phyloP scores from a whole-genome alignment of 345 rosid genomes.

The Heritiera littoralis region DNA sequence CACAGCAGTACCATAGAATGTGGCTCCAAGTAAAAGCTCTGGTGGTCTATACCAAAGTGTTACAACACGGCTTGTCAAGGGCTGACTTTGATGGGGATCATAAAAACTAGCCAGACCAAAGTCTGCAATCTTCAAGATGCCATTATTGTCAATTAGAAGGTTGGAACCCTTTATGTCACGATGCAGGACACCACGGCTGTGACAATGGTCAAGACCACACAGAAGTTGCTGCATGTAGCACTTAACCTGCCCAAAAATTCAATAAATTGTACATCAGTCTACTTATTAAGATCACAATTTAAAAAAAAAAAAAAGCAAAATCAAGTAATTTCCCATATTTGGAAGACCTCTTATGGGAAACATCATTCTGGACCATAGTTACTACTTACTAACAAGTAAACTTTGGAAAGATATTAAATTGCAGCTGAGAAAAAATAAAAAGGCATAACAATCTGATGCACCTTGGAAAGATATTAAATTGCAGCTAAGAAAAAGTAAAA shows the following conservation, averaged over 20 bases:
- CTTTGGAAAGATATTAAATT: conserved; percentile 9
- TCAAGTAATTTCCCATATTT: not conserved
- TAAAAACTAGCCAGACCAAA: conserved; percentile 93
- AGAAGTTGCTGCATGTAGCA: conserved; percentile 93
- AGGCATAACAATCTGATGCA: conserved; percentile 24
- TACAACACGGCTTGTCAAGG: conserved; percentile 93
- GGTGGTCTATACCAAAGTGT: conserved; percentile 99
- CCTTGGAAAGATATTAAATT: conserved; percentile 39
- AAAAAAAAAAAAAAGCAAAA: not conserved
- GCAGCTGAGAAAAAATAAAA: not conserved
- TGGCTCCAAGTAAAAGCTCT: conserved; percentile 95
- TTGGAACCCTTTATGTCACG: conserved; percentile 98
- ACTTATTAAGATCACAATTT: not conserved
- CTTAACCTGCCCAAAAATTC: conserved; percentile 65
- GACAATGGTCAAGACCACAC: conserved; percentile 91
- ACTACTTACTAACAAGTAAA: not conserved
- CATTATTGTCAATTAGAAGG: conserved; percentile 86
- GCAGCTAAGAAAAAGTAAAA: not conserved
- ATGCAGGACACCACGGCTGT: conserved; percentile 88
- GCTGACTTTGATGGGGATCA: conserved; percentile 71
- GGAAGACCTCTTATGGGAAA: not conserved
- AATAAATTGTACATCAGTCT: not conserved
- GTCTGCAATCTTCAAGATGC: conserved; percentile 91
- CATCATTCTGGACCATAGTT: not conserved
- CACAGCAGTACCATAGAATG: conserved; percentile 80